Evolutionary conservation across 2,329 filamentous ascomycete species (phyloP).

Genomic region (Massarina eburnea): DNA sequence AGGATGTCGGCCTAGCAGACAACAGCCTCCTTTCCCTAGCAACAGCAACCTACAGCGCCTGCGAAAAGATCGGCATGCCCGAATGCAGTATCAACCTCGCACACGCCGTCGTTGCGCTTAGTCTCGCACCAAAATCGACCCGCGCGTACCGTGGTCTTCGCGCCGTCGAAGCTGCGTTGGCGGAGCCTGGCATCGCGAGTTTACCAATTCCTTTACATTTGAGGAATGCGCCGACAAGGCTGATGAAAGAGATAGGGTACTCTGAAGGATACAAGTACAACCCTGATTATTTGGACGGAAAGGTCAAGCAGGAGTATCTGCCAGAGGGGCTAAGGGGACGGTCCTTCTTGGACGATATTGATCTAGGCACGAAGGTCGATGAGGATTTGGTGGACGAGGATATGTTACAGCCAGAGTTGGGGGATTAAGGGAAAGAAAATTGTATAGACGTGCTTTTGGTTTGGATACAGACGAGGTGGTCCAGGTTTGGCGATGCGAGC

Average conservation of each 20-base stretch:
- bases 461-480: not conserved
- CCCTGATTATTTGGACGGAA: constrained; percentile 81
- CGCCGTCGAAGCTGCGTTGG: constrained; percentile 75
- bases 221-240: constrained; percentile 83
- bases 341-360: constrained; percentile 74
- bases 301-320: constrained; percentile 86
- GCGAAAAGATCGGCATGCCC: constrained; percentile 92
- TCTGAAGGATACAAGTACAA: constrained; percentile 96
- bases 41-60: constrained; percentile 81
- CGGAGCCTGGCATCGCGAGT: constrained; percentile 79
- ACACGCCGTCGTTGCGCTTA: constrained; percentile 80
- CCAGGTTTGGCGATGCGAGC: not conserved
- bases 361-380: constrained; percentile 80
- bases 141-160: constrained; percentile 80
- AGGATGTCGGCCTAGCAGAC: constrained; percentile 91
- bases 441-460: not conserved
- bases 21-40: constrained; percentile 80
- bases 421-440: constrained; percentile 13
- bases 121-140: constrained; percentile 82
- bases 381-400: constrained; percentile 33
- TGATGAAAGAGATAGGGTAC: constrained; percentile 93
- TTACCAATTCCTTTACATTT: constrained; percentile 85
- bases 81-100: constrained; percentile 91
- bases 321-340: constrained; percentile 72
- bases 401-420: constrained; percentile 27